Evolutionary conservation across 2,329 filamentous ascomycete genomes (phyloP).

Genomic region (Metarhizium humberi): DNA sequence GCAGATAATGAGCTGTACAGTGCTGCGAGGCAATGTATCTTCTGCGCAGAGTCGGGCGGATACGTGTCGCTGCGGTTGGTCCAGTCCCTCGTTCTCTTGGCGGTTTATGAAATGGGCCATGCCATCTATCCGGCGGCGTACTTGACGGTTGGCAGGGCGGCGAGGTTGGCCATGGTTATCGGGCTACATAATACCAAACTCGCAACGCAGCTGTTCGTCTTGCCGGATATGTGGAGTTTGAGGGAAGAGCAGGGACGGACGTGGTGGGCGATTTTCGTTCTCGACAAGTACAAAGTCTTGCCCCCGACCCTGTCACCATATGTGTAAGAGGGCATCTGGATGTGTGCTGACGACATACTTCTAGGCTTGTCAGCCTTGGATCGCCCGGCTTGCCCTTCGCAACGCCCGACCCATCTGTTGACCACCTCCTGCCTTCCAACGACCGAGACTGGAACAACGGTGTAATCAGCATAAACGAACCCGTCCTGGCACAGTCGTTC

Average conservation of each 20-base stretch:
- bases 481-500: too few species aligned
- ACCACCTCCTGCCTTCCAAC: too few species aligned
- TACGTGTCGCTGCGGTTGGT: too few species aligned
- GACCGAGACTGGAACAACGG: too few species aligned
- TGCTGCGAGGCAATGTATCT: background rate
- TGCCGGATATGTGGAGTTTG: conserved; percentile 9
- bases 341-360: too few species aligned
- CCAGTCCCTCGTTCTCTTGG: conserved; percentile 5
- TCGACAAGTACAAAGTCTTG: conserved; percentile 9
- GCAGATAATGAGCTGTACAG: conserved; percentile 5
- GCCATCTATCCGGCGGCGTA: conserved; percentile 11
- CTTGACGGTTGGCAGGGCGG: conserved; percentile 11
- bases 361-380: too few species aligned
- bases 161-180: conserved; percentile 4
- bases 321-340: too few species aligned
- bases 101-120: conserved; percentile 1
- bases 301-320: too few species aligned
- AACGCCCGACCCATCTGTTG: too few species aligned
- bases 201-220: conserved; percentile 7
- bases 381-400: too few species aligned
- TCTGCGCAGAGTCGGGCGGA: too few species aligned
- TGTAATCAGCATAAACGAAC: too few species aligned
- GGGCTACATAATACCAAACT: conserved; percentile 5
- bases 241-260: conserved; percentile 12
- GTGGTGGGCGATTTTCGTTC: conserved; percentile 13